phyloP scores from a whole-genome alignment of 2,329 filamentous ascomycete species.

The Colletotrichum siamense region DNA sequence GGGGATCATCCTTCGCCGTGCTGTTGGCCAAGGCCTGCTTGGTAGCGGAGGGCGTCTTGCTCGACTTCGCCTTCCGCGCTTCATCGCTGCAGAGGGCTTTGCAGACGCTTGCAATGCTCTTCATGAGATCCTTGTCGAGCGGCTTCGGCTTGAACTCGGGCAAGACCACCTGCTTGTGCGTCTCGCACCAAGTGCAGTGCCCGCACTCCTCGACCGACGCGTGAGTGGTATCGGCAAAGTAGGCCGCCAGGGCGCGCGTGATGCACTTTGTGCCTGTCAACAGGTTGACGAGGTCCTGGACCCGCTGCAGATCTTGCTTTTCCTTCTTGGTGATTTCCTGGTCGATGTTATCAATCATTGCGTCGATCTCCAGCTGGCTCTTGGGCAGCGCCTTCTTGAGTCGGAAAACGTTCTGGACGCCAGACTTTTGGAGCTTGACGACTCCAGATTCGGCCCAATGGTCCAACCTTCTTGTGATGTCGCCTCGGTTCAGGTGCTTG shows the following conservation, averaged over 20 bases:
- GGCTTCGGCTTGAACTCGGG: slow-evolving; percentile 41
- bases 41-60: background rate
- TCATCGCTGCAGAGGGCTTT: background rate
- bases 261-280: slow-evolving; percentile 59
- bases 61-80: background rate
- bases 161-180: slow-evolving; percentile 40
- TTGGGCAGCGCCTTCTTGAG: slow-evolving; percentile 52
- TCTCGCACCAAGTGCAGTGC: slow-evolving; percentile 58
- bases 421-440: slow-evolving; percentile 57
- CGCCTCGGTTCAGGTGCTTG: slow-evolving; percentile 42
- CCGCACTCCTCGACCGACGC: slow-evolving; percentile 53
- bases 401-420: slow-evolving; percentile 60
- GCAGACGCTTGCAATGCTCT: slow-evolving; percentile 47
- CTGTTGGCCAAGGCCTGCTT: slow-evolving; percentile 13
- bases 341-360: slow-evolving; percentile 53
- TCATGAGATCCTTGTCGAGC: slow-evolving; percentile 45
- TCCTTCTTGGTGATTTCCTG: slow-evolving; percentile 57
- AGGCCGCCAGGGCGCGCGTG: slow-evolving; percentile 53
- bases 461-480: slow-evolving; percentile 61
- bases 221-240: slow-evolving; percentile 61
- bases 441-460: slow-evolving; percentile 53
- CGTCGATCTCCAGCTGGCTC: slow-evolving; percentile 43
- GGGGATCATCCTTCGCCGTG: slow-evolving; percentile 58
- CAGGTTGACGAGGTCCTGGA: slow-evolving; percentile 55
- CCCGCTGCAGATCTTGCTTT: slow-evolving; percentile 55